Evolutionary conservation across 371 early-diverging fungal species (phyloP).

Genomic region (Rhizopus arrhizus): DNA sequence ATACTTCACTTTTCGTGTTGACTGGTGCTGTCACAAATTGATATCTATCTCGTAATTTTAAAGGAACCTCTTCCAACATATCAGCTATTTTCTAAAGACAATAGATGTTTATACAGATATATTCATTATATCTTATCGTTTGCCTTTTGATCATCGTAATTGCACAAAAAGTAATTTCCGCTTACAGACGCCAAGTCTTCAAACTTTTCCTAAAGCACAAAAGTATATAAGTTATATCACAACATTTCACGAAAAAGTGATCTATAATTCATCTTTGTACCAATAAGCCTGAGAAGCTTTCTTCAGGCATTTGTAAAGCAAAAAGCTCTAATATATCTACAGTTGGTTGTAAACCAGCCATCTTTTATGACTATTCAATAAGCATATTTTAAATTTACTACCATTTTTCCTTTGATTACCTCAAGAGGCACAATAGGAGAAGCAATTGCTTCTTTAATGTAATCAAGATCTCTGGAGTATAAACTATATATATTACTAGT

Average conservation of each 20-base stretch:
- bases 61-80: constrained; percentile 58
- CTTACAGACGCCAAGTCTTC: constrained; percentile 68
- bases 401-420: constrained; percentile 20
- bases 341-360: constrained; percentile 79
- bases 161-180: constrained; percentile 79
- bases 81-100: constrained; percentile 60
- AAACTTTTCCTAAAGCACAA: constrained; percentile 54
- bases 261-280: constrained; percentile 44
- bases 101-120: not conserved
- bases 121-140: not conserved
- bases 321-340: constrained; percentile 83
- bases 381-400: too few relatives aligned
- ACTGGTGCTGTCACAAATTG: constrained; percentile 72
- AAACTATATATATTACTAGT: constrained; percentile 13
- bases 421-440: constrained; percentile 34
- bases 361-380: constrained; percentile 29
- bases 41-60: constrained; percentile 68
- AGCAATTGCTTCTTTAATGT: constrained; percentile 36
- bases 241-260: not conserved
- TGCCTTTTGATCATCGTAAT: constrained; percentile 66
- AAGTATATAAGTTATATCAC: too few relatives aligned
- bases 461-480: constrained; percentile 28
- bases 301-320: constrained; percentile 69
- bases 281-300: constrained; percentile 58
- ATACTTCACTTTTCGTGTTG: constrained; percentile 38